Evolutionary conservation across 129 eudicot species (phyloP), one percentile per base, ranked within the genome.

Genomic region (Solidago caesia): DNA sequence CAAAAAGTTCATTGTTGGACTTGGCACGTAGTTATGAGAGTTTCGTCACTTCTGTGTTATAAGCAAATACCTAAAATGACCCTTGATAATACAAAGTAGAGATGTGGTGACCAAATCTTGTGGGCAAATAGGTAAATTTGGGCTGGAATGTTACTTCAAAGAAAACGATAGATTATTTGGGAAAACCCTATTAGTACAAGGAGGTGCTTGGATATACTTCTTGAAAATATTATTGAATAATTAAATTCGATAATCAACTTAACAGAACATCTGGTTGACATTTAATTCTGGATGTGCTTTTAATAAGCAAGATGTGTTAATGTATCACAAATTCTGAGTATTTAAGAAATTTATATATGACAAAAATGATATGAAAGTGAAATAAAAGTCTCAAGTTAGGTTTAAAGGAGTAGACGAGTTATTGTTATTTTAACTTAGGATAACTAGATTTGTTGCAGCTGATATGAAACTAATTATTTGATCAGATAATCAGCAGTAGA

Each of bases 61-160:
- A 21, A 21, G 21, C 21, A 21, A 21, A 21, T 21, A 21, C 21
- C 21, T 21, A 21, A 21, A 21, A 21, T 21, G 21, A 21, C 21
- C 21, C 49, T 49, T 75, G 48, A 46, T 46, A 10, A 25, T 74
- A 49, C 45, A 45, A 25, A 29, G 12, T 25, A 59, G 12, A 72
- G 55, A 9, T 70, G 27, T 16, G 55, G 66, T 21, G 21, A 21
- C 21, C 15, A 73, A 21, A 26, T 21, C 9, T 25, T 25, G 59
- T 68, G 44, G 44, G 25, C 59, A 68, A 48, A 48, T 33, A 63
- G 42, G 51, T 74, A 63, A 48, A n/a, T 74, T 47, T 63, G 41
- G 29, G 7, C 48, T 48, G 78, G 42, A 14, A 51, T 63, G 21
- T 46, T 62, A 45, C 48, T 14, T 7, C 48, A 74, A 63, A 62